Base-by-base conservation (phyloP, 1,139 yeast species). In the Zygosaccharomyces sapae region DNA sequence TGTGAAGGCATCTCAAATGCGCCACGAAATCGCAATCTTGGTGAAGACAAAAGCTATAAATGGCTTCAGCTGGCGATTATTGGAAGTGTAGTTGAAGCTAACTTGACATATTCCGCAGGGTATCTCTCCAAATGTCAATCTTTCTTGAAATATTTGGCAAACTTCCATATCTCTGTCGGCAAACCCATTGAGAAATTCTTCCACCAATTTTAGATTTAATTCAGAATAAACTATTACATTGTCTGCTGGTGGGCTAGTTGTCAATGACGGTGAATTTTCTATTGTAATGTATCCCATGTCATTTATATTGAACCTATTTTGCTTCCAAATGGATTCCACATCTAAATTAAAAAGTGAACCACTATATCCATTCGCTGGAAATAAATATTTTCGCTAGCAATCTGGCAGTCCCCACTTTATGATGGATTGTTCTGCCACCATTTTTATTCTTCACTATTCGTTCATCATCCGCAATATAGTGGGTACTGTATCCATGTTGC, bases 401-500 rank as follows among this genome's bases (percentile, higher is more conserved):
- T 39, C 80, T 66, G 6, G 79, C 60, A 53, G 78, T 73, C 0
- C 77, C 88, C 13, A 84, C 47, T 46, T 75, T 74, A 44, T 75
- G 73, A 48, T 73, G 78, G 1, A 83, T 47, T 0, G 74, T 63
- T 37, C 70, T 56, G 10, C 77, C 73, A 27, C 66, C 58, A 36
- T 63, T 61, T 50, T 65, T 67, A 29, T 60, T 53, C 43, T 54
- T 56, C 39, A 68, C 63, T 7, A 74, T 47, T 35, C 67, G 52
- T 10, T 56, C 56, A 1, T 63, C 66, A 0, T 55, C 55, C 1
- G 66, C 57, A 3, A 85, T 80, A 58, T 79, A 87, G 38, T 89
- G 70, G 0, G 94, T 82, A 44, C 71, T 74, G 52, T 80, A 72
- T 0, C 84, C 73, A 62, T 86, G 92, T 57, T 86, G 95, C 78